Evolutionary conservation across 192 early-diverging fungal genomes (phyloP).

Genomic region (Coemansia sp.): DNA sequence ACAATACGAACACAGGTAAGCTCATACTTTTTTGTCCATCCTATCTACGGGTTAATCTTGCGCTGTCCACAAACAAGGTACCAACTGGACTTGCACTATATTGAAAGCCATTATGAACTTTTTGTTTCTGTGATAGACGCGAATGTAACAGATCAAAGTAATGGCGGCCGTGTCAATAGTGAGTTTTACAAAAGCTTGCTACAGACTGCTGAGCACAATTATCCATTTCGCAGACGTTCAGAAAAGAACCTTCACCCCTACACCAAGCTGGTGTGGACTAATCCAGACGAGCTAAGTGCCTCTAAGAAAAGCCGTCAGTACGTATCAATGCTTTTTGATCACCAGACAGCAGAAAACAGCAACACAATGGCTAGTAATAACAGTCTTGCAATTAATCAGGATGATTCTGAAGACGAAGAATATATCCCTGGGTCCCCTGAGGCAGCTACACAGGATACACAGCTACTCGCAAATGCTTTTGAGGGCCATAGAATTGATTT

Average conservation of each 20-base stretch:
- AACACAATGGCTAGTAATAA: not conserved
- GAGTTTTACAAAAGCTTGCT: conserved; percentile 7
- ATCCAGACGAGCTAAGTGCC: conserved; percentile 21
- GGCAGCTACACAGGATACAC: conserved; percentile 13
- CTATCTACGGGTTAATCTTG: not conserved
- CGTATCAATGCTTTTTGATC: conserved; percentile 10
- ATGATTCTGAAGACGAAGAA: conserved; percentile 45
- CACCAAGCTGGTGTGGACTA: conserved; percentile 50
- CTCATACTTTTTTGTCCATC: not conserved
- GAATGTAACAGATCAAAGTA: not conserved
- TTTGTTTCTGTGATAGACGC: not conserved
- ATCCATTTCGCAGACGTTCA: conserved; percentile 39
- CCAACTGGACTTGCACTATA: not conserved
- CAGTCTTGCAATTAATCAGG: conserved; percentile 13
- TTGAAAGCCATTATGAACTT: not conserved
- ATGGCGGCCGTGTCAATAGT: not conserved
- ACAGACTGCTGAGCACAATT: conserved; percentile 16
- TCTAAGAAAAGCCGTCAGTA: conserved; percentile 10
- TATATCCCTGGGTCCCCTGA: conserved; percentile 39
- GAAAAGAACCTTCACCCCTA: conserved; percentile 51
- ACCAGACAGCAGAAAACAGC: not conserved
- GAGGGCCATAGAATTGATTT: conserved; percentile 1
- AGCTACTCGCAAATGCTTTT: conserved; percentile 1
- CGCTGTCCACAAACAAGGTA: not conserved
- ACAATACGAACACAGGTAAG: not conserved